These are phyloP conservation scores for Fusarium poae DNA, from an alignment of 2,329 filamentous ascomycete genomes.

Conservation along the genomic window DNA sequence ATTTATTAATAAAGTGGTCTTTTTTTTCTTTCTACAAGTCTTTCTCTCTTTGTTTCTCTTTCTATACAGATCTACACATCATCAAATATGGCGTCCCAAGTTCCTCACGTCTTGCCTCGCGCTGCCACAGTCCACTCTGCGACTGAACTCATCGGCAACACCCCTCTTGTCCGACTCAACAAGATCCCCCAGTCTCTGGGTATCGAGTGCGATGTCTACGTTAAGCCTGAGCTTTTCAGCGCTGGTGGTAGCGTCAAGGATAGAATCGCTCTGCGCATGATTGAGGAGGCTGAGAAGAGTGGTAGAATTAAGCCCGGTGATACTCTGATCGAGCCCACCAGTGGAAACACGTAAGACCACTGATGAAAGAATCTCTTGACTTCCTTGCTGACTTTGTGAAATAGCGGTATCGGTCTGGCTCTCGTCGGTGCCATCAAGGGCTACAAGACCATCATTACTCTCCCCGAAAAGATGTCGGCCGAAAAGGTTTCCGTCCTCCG, in stretches of 20 bases:
- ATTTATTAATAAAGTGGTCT: slow-evolving; percentile 31
- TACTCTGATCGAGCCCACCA: slow-evolving; percentile 97
- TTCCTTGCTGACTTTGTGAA: slow-evolving; percentile 4
- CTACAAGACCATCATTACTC: slow-evolving; percentile 98
- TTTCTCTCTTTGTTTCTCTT: not conserved
- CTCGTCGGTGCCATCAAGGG: slow-evolving; percentile 96
- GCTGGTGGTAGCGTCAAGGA: slow-evolving; percentile 95
- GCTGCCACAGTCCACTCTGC: slow-evolving; percentile 69
- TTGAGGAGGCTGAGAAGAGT: slow-evolving; percentile 91
- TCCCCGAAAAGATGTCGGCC: slow-evolving; percentile 99
- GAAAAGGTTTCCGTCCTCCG: slow-evolving; percentile 97
- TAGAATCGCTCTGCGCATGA: slow-evolving; percentile 95
- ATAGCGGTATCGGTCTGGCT: slow-evolving; percentile 88
- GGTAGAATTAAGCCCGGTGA: slow-evolving; percentile 97
- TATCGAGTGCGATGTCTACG: slow-evolving; percentile 89
- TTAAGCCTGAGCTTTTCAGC: slow-evolving; percentile 93
- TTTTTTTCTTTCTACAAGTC: slow-evolving; percentile 3
- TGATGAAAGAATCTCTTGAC: no score
- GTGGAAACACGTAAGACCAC: slow-evolving; percentile 81
- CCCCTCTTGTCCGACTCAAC: slow-evolving; percentile 94
- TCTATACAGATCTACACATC: not conserved
- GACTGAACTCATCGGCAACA: slow-evolving; percentile 92
- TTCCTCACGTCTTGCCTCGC: slow-evolving; percentile 52
- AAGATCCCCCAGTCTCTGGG: slow-evolving; percentile 91
- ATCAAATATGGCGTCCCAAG: slow-evolving; percentile 44